phyloP scores from a whole-genome alignment of 1,284 basidiomycete genomes.

The Malassezia caprae region DNA sequence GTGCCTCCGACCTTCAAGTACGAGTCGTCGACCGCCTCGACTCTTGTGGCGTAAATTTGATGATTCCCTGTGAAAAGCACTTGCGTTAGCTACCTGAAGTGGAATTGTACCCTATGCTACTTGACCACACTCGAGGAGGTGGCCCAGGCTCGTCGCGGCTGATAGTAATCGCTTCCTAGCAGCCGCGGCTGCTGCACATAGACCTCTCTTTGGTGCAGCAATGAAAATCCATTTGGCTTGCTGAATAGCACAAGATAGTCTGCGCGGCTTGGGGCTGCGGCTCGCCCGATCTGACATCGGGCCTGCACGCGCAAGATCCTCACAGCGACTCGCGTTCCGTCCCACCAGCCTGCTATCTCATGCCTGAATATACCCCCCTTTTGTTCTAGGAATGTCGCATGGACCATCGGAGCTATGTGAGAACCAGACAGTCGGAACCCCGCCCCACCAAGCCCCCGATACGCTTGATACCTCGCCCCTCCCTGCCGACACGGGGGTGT shows the following conservation, averaged over 20 bases:
- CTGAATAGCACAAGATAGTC: background rate
- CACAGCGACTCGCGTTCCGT: background rate
- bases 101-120: constrained; percentile 6
- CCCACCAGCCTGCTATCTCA: background rate
- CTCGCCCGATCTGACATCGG: background rate
- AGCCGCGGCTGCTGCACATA: background rate
- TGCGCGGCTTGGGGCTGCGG: background rate
- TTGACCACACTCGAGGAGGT: background rate
- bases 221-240: constrained; percentile 6
- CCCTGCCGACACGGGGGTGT: background rate
- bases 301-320: background rate
- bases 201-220: background rate
- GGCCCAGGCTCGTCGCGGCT: background rate
- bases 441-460: background rate
- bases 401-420: background rate
- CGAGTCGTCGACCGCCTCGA: constrained; percentile 49
- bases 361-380: background rate
- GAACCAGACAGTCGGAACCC: background rate
- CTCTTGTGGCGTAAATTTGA: constrained; percentile 44
- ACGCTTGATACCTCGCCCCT: background rate
- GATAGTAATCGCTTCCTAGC: background rate
- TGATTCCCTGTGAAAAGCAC: constrained; percentile 13
- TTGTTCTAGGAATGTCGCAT: background rate
- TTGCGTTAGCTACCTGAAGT: background rate
- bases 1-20: constrained; percentile 84